Conservation (phyloP, 257 asterid species). For the Solanum etuberosum region DNA sequence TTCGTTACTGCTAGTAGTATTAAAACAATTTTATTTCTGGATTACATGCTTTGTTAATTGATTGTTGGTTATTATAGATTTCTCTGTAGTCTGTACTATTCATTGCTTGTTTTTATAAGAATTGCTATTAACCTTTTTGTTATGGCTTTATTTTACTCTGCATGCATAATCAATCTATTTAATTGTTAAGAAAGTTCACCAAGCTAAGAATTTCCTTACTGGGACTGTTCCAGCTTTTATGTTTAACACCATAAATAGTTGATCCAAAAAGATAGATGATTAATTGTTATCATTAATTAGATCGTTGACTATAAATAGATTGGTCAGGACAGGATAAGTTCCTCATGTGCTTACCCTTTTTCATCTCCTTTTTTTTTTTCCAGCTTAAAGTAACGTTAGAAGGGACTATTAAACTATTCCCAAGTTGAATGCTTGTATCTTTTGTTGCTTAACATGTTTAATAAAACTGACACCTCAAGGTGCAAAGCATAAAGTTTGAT, state of each 20-base stretch:
- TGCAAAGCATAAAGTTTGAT: constrained; percentile 11
- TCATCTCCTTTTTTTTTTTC: constrained; percentile 11
- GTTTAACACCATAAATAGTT: not conserved
- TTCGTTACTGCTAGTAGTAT: not conserved
- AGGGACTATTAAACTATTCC: not conserved
- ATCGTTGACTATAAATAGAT: not conserved
- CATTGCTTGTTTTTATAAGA: not conserved
- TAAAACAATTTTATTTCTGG: not conserved
- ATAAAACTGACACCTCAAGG: constrained; percentile 16
- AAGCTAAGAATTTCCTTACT: not conserved
- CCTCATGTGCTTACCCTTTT: constrained; percentile 9
- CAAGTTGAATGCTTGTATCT: not conserved
- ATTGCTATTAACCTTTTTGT: not conserved
- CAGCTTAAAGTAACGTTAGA: constrained; percentile 2
- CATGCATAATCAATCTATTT: not conserved
- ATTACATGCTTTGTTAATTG: not conserved
- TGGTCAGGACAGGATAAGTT: constrained; percentile 7
- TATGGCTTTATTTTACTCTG: not conserved
- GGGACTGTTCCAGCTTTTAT: not conserved
- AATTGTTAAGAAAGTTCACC: not conserved
- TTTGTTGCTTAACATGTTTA: not conserved
- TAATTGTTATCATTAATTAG: not conserved
- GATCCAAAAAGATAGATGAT: not conserved
- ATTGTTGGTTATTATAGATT: not conserved
- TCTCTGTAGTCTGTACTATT: not conserved